Evolutionary conservation across 2,329 filamentous ascomycete species (phyloP), one percentile per base, ranked within the genome.

Genomic region (Phaeosphaeriaceae sp.): DNA sequence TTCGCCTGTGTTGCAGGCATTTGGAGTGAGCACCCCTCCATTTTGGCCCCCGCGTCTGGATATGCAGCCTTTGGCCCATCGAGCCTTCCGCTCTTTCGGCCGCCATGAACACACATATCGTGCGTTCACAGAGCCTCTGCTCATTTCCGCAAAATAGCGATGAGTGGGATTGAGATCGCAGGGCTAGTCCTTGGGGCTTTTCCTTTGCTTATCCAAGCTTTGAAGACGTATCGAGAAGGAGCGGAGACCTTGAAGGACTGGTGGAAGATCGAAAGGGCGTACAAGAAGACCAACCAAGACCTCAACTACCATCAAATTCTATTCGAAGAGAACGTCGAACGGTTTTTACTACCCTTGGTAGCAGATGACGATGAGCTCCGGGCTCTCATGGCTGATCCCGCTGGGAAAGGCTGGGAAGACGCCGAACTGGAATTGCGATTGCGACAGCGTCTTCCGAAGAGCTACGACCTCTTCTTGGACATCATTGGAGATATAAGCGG

Each of bases 151-250:
- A 21, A 13, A 17, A 17, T 21, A 7, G 17, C 21, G 5, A 71
- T 72, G 69, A 68, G 65, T 41, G 70, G 69, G 22, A 55, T 75
- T n/a, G 74, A 76, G 62, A 56, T 69, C 2, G 69, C 67, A 7
- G 74, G 74, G 2, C 53, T 77, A 3, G 63, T 74, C 1, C 58
- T 77, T 1, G 74, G 67, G 1, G 71, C 66, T 1, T 69, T 76
- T 50, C 74, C 73, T 4, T 36, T 76, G 15, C 46, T 48, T 48
- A n/a, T 48, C 25, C 25, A 48, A 17, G 46, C 24, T 4, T 22
- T 48, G 27, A 71, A 74, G 47, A 62, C 68, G 44, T 73, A 73
- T 56, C 57, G 62, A 5, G 54, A 68, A 36, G 60, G 62, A 52
- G 61, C 61, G 54, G 66, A 71, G 46, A 56, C 60, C 0, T 22